phyloP scores from a whole-genome alignment of 345 rosid genomes.

The Camelina laxa region DNA sequence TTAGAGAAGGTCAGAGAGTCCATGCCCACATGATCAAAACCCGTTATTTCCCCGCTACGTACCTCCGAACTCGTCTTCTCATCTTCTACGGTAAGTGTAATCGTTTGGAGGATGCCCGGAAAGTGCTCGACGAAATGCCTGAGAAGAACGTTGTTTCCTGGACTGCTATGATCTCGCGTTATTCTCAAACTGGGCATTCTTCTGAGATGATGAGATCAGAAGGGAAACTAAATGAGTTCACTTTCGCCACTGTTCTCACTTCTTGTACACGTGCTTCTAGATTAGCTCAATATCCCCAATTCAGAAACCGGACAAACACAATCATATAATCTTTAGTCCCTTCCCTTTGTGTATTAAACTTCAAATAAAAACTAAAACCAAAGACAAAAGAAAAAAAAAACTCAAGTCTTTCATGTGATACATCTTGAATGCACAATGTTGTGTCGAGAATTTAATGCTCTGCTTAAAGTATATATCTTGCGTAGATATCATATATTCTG shows the following conservation, averaged over 20 bases:
- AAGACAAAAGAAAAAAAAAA: too few relatives aligned
- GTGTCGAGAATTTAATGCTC: too few relatives aligned
- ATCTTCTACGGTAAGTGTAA: constrained; percentile 60
- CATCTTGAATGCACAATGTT: too few relatives aligned
- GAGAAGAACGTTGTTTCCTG: constrained; percentile 79
- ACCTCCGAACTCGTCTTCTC: constrained; percentile 66
- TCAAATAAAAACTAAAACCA: too few relatives aligned
- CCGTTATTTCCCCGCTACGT: constrained; percentile 56
- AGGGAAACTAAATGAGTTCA: constrained; percentile 75
- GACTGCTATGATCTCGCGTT: constrained; percentile 93
- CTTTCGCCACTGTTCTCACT: constrained; percentile 72
- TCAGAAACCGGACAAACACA: too few relatives aligned
- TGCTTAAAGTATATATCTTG: too few relatives aligned
- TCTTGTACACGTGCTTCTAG: constrained; percentile 65
- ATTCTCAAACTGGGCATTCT: constrained; percentile 68
- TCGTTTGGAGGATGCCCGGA: constrained; percentile 57
- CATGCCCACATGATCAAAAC: constrained; percentile 87
- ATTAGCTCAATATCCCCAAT: too few relatives aligned
- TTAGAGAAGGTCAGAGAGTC: constrained; percentile 80
- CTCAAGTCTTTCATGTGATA: too few relatives aligned
- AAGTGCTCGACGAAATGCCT: constrained; percentile 86
- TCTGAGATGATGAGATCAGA: constrained; percentile 73
- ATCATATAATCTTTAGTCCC: too few relatives aligned
- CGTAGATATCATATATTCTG: too few relatives aligned
- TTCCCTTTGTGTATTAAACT: too few relatives aligned